These are phyloP conservation scores for Russula lepida DNA, from an alignment of 768 basidiomycete species.

Conservation along the genomic window DNA sequence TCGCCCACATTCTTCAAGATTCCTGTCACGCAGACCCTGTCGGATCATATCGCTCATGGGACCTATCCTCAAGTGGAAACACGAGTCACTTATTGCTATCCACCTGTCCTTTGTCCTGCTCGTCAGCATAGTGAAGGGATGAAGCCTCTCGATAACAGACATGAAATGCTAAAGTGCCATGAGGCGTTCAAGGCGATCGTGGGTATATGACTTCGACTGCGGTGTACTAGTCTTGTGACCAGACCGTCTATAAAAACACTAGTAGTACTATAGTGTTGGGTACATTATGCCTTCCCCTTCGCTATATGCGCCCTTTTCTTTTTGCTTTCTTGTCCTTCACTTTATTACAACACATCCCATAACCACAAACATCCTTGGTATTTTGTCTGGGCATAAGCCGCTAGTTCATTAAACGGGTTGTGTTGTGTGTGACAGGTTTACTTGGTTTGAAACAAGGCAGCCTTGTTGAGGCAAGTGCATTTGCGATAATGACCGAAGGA, in stretches of 20 bases:
- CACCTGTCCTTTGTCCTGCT: slow-evolving; percentile 14
- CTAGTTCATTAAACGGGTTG: too few relatives aligned
- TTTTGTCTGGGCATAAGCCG: too few relatives aligned
- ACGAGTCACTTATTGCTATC: neutral
- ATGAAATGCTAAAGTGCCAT: slow-evolving; percentile 12
- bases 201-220: slow-evolving; percentile 1
- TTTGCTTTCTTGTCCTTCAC: too few relatives aligned
- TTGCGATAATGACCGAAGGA: too few relatives aligned
- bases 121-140: slow-evolving; percentile 18
- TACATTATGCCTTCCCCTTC: neutral
- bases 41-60: neutral
- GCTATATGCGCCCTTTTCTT: too few relatives aligned
- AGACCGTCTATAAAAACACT: neutral
- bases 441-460: too few relatives aligned
- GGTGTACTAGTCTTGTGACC: neutral
- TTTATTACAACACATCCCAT: too few relatives aligned
- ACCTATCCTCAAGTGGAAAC: neutral
- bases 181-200: slow-evolving; percentile 20
- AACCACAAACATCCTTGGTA: too few relatives aligned
- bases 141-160: slow-evolving; percentile 19
- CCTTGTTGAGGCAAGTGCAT: too few relatives aligned
- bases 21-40: neutral
- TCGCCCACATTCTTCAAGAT: neutral
- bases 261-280: neutral
- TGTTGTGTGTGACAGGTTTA: too few relatives aligned